Percentiles rank a stretch among this genome's conserved stretches.
These are phyloP conservation scores for Endocalyx cinctus DNA, from an alignment of 2,329 filamentous ascomycete species.

Conservation along the genomic window DNA sequence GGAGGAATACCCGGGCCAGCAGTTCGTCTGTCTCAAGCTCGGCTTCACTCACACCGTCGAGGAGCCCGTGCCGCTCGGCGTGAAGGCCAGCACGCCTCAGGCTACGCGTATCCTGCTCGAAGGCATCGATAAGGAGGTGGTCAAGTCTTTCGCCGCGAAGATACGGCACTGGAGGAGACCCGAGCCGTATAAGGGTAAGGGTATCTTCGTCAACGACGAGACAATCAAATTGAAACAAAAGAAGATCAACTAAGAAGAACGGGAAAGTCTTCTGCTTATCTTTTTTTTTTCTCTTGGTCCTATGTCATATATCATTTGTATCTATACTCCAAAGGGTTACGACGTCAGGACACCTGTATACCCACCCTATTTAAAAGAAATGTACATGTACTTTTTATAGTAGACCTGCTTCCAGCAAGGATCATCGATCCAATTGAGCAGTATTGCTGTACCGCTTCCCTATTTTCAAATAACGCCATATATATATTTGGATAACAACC, in stretches of 20 bases:
- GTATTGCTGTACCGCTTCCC: too few relatives aligned
- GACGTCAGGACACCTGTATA: too few relatives aligned
- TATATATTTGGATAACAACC: too few relatives aligned
- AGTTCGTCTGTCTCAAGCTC: conserved; percentile 90
- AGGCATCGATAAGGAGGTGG: conserved; percentile 76
- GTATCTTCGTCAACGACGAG: conserved; percentile 96
- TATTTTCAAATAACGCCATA: too few relatives aligned
- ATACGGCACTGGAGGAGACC: conserved; percentile 86
- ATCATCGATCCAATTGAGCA: too few relatives aligned
- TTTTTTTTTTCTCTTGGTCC: too few relatives aligned
- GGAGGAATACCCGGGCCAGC: conserved; percentile 73
- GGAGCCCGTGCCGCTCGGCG: conserved; percentile 73
- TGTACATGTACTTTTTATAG: too few relatives aligned
- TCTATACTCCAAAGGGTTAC: too few relatives aligned
- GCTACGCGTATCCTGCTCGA: conserved; percentile 89
- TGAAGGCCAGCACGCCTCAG: conserved; percentile 83
- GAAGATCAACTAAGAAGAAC: conserved; percentile 93
- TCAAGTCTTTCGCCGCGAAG: conserved; percentile 86
- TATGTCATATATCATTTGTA: too few relatives aligned
- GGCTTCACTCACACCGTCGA: conserved; percentile 96
- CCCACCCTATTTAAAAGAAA: too few relatives aligned
- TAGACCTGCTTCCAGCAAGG: too few relatives aligned
- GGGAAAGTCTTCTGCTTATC: too few relatives aligned
- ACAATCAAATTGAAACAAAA: conserved; percentile 98
- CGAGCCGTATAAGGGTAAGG: conserved; percentile 99